Evolutionary conservation across 352 stramenopile species (phyloP).

Genomic region (Pythium oligandrum): DNA sequence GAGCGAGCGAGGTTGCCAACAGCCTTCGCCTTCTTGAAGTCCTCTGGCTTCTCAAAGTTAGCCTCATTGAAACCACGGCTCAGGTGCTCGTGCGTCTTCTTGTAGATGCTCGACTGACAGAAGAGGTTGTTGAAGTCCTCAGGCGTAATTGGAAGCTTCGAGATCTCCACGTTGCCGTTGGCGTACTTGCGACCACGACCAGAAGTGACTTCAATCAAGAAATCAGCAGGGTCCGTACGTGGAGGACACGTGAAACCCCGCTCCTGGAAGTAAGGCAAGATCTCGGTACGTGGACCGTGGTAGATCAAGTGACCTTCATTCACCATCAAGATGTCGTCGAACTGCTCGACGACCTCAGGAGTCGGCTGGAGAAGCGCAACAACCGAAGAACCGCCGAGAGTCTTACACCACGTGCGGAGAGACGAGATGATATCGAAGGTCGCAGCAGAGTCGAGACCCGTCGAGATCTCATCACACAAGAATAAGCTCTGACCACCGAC

Average conservation of each 20-base stretch:
- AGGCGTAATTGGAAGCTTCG: conserved; percentile 19
- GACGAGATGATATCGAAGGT: conserved; percentile 89
- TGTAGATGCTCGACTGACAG: conserved; percentile 47
- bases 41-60: conserved; percentile 49
- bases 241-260: conserved; percentile 67
- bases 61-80: conserved; percentile 50
- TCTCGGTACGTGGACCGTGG: conserved; percentile 74
- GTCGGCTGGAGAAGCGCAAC: conserved; percentile 55
- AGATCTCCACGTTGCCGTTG: conserved; percentile 25
- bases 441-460: conserved; percentile 89
- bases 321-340: conserved; percentile 95
- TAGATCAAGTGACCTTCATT: conserved; percentile 92
- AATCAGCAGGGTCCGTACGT: conserved; percentile 57
- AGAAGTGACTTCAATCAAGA: conserved; percentile 67
- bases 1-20: conserved; percentile 40
- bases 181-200: conserved; percentile 41
- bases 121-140: conserved; percentile 60
- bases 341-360: conserved; percentile 92
- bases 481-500: conserved; percentile 66
- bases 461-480: conserved; percentile 91
- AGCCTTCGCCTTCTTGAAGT: conserved; percentile 53
- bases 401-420: conserved; percentile 36
- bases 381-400: conserved; percentile 24
- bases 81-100: conserved; percentile 43
- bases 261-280: conserved; percentile 80